phyloP scores from a whole-genome alignment of 129 eudicot genomes.

The Dittrichia graveolens region DNA sequence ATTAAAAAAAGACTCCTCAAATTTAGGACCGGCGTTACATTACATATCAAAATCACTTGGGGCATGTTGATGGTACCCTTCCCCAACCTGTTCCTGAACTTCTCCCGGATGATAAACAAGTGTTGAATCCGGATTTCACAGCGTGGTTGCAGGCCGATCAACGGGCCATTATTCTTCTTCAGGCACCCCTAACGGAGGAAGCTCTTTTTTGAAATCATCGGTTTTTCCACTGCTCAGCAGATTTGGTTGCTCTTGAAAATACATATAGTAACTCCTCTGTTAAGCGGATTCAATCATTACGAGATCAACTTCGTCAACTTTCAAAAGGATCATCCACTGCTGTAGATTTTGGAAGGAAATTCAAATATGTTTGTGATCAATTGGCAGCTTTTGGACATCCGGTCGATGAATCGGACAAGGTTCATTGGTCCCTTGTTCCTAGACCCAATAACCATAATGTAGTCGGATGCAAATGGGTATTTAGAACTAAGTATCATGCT shows the following conservation, averaged over 20 bases:
- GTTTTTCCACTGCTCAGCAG: not conserved
- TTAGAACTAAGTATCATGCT: too few species aligned
- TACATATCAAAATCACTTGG: not conserved
- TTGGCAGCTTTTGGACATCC: not conserved
- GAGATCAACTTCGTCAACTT: not conserved
- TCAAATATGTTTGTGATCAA: not conserved
- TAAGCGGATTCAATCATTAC: not conserved
- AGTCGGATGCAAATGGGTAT: too few species aligned
- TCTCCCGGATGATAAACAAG: not conserved
- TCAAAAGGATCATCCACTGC: not conserved
- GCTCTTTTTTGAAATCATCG: not conserved
- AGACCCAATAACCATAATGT: too few species aligned
- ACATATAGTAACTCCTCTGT: not conserved
- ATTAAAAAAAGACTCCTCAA: too few species aligned
- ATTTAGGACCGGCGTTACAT: too few species aligned
- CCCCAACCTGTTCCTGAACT: not conserved
- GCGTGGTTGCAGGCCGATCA: not conserved
- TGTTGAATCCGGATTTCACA: not conserved
- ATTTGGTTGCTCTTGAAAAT: not conserved
- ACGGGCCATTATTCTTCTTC: not conserved
- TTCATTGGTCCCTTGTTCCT: not conserved
- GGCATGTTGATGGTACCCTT: not conserved
- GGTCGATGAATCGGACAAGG: not conserved
- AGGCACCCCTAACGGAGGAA: not conserved
- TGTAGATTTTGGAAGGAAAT: not conserved